phyloP scores from a whole-genome alignment of 2,329 filamentous ascomycete genomes.

The Apiospora rasikravindrae region DNA sequence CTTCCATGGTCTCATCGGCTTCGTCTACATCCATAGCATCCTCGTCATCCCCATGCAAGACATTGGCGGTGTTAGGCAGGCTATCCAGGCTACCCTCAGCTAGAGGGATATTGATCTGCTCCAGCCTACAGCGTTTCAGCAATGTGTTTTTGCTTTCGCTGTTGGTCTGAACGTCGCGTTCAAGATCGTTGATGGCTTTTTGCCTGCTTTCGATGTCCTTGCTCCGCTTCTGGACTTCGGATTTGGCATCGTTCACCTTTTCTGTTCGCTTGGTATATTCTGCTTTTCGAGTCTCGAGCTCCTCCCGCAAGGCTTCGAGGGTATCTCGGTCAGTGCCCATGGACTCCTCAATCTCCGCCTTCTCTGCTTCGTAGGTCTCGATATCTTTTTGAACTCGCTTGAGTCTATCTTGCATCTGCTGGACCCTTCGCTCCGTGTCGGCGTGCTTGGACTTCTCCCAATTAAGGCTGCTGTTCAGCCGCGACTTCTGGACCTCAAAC shows the following conservation, averaged over 20 bases:
- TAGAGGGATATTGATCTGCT: constrained; percentile 88
- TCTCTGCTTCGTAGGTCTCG: constrained; percentile 71
- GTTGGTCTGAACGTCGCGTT: constrained; percentile 85
- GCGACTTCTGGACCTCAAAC: constrained; percentile 83
- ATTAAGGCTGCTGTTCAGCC: constrained; percentile 65
- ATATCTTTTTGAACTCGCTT: constrained; percentile 73
- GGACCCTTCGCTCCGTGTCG: constrained; percentile 71
- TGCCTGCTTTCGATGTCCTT: constrained; percentile 79
- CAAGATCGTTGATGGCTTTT: constrained; percentile 78
- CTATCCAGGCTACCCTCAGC: constrained; percentile 78
- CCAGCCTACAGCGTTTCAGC: constrained; percentile 87
- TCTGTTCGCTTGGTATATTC: constrained; percentile 73
- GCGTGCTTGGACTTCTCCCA: constrained; percentile 60
- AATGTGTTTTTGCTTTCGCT: constrained; percentile 83
- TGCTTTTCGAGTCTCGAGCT: constrained; percentile 70
- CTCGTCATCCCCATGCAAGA: constrained; percentile 72
- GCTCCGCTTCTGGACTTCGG: constrained; percentile 81
- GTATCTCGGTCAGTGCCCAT: constrained; percentile 77
- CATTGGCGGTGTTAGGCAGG: constrained; percentile 83
- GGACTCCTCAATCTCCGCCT: constrained; percentile 73
- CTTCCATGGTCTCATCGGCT: constrained; percentile 65
- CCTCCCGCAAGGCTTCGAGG: constrained; percentile 75
- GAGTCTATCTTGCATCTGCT: constrained; percentile 68
- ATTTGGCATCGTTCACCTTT: constrained; percentile 77
- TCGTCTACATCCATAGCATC: constrained; percentile 95